Evolutionary conservation across 345 rosid genomes (phyloP), one percentile per base, ranked within the genome.

Genomic region (Rhodamnia argentea): DNA sequence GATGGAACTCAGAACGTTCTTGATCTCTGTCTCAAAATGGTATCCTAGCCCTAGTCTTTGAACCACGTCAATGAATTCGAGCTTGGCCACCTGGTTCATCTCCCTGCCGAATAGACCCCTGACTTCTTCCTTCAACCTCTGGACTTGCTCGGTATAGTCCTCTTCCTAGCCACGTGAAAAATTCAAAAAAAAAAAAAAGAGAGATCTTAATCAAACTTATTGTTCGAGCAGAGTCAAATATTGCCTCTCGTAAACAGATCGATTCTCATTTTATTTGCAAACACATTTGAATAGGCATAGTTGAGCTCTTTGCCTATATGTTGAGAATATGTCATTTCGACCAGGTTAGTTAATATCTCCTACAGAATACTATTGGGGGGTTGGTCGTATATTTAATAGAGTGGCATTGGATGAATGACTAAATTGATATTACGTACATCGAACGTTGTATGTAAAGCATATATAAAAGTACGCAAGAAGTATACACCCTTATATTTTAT

Each of bases 41-140:
- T 88, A 83, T 59, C 52, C 85, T 85, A 88, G 60, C 50, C 89
- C 87, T 27, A 87, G 89, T 70, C 89, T 54, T 85, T 87, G 85
- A 20, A 87, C 62, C 6, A n/a, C 20, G 22, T 87, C 85, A 85
- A 87, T 82, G 24, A 87, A 47, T 78, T 87, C 84, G n/a, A 87
- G 87, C 85, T 32, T 83, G 8, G 52, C 52, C 52, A 83, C 40
- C 20, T 82, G 56, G 32, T 86, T 60, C 83, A 70, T 40, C 85
- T 51, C 24, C n/a, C 14, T 0, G 4, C 54, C 24, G 10, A 83
- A 4, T 37, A 62, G 47, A 10, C 27, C 47, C 62, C 53, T 70
- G 26, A 86, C 85, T n/a, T 83, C 70, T n/a, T 42, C 83, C 85
- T 62, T 70, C 70, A 83, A 26, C 82, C 40, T 52, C 53, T 70